Conservation (phyloP, 257 asterid species). For the Solanum pinnatisectum region DNA sequence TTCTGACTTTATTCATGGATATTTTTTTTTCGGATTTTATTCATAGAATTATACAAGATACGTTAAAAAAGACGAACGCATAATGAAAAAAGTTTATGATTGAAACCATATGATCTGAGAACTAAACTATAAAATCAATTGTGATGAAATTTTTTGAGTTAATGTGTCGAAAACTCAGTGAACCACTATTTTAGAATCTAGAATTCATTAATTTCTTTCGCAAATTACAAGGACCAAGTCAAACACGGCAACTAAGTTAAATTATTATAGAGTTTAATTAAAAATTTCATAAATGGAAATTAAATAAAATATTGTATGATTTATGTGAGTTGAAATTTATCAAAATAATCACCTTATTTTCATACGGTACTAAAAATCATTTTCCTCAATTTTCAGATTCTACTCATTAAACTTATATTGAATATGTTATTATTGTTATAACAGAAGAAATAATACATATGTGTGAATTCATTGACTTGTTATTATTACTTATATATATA, state of each 20-base stretch:
- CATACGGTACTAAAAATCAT: no score
- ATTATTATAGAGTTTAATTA: not conserved
- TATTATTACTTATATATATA: not conserved
- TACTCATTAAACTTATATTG: no score
- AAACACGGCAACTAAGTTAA: not conserved
- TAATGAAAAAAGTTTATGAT: not conserved
- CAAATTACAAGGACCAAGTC: not conserved
- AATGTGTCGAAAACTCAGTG: not conserved
- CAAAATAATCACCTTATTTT: not conserved
- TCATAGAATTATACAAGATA: no score
- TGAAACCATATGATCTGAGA: not conserved
- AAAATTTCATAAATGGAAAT: not conserved
- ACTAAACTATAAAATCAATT: not conserved
- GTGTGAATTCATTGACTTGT: not conserved
- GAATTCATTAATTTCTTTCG: not conserved
- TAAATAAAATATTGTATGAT: not conserved
- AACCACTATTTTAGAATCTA: not conserved
- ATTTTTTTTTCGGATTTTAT: no score
- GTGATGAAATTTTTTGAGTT: not conserved
- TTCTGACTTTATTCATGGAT: not conserved
- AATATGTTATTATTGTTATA: not conserved
- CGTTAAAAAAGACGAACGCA: no score
- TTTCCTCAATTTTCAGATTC: not conserved
- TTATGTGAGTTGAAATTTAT: not conserved
- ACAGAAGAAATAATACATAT: not conserved